Evolutionary conservation across 495 filamentous ascomycete species (phyloP), one percentile per base, ranked within the genome.

Genomic region (Annulohypoxylon nitens): DNA sequence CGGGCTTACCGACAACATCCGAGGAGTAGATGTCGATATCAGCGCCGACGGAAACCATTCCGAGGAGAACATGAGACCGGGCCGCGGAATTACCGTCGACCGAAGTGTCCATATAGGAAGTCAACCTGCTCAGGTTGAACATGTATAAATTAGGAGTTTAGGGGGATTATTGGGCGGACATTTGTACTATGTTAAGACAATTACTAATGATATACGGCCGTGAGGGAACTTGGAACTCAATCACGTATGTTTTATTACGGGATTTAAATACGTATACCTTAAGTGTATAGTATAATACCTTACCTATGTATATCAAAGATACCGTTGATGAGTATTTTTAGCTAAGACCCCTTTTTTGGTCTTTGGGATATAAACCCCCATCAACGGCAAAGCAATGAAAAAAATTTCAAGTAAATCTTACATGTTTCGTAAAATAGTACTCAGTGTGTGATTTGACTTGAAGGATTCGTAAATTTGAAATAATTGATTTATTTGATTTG

Each of bases 61-160:
- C 3, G 50, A 64, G 5, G 62, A 64, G 20, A 36, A 64, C 2
- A 11, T 64, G 10, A 10, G 48, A 7, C 20, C 23, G 9, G 41
- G 33, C 30, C 48, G 37, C 10, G 62, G 62, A 33, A 64, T 64
- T 41, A 55, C 62, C 4, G 50, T 64, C 3, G 48, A 64, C 23
- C 62, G 62, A 1, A 64, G 62, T 11, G 50, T 64, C 36, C 50
- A 64, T 45, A 7, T 64, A 5, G 62, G 62, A 1, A 64, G 62
- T 2, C 33, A 43, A 5, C 62, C 48, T 30, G 30, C 30, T 30
- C 30, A 30, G 5, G 36, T 36, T 14, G 62, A 64, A 18, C 16
- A 54, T 45, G 36, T 54, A 55, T 55, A 50, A 64, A 30, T 45
- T 47, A 5, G 37, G 58, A 39, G 23, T 61, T 61, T 59, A 4